Conservation (phyloP, 257 asterid genomes). For the Solanum rostratum region DNA sequence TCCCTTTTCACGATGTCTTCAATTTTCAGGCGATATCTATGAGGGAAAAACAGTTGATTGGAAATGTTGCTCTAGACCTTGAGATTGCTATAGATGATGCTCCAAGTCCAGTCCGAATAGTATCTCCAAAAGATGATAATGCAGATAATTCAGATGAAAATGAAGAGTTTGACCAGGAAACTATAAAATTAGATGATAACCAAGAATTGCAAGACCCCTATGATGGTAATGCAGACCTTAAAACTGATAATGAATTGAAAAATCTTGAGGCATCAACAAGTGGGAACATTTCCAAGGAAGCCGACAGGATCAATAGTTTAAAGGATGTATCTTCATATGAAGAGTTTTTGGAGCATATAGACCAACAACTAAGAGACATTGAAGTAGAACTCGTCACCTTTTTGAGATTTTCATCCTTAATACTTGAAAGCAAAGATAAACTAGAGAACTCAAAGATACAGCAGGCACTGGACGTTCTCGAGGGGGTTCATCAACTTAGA, state of each 20-base stretch:
- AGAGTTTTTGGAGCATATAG: conserved; percentile 51
- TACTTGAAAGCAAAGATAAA: conserved; percentile 41
- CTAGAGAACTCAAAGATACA: conserved; percentile 40
- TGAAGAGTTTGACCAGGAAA: conserved; percentile 9
- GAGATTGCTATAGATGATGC: conserved; percentile 26
- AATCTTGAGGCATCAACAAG: conserved; percentile 6
- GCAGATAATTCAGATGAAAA: conserved; percentile 14
- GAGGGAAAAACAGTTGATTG: conserved; percentile 66
- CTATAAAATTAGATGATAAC: conserved; percentile 9
- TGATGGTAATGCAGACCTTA: conserved; percentile 8
- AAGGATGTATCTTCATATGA: conserved; percentile 37
- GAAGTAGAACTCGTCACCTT: conserved; percentile 60
- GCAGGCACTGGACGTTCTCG: conserved; percentile 45
- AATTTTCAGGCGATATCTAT: conserved; percentile 61
- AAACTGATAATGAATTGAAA: conserved; percentile 10
- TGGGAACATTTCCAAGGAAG: conserved; percentile 5
- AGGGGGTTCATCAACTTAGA: conserved; percentile 40
- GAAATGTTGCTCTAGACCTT: conserved; percentile 58
- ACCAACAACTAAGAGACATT: conserved; percentile 48
- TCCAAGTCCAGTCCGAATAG: conserved; percentile 44
- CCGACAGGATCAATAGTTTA: conserved; percentile 6
- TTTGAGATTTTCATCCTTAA: conserved; percentile 41
- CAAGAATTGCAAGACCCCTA: conserved; percentile 19
- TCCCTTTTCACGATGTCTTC: not conserved
- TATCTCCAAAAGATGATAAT: conserved; percentile 42